These are phyloP conservation scores for Globisporangium camurandrum DNA, from an alignment of 352 stramenopile genomes.

Conservation along the genomic window DNA sequence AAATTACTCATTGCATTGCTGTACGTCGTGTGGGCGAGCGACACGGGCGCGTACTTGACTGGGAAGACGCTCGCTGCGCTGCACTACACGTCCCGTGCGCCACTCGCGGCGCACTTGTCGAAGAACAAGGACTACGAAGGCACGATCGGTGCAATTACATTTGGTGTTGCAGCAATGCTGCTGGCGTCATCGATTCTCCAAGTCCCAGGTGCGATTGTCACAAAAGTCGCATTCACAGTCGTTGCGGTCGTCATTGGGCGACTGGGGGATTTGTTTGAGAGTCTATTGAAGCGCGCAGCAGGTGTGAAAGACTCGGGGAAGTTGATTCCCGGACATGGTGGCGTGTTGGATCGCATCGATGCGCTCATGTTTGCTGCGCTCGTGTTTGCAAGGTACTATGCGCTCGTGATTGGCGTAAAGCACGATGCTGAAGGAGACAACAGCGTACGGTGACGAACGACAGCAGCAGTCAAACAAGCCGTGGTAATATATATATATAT, in stretches of 20 bases:
- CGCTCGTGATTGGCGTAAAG: conserved; percentile 20
- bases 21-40: conserved; percentile 71
- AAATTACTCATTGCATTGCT: conserved; percentile 63
- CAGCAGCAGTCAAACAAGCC: conserved; percentile 29
- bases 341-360: conserved; percentile 94
- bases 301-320: conserved; percentile 94
- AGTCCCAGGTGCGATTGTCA: conserved; percentile 68
- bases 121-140: conserved; percentile 97
- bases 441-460: too few relatives aligned
- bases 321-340: conserved; percentile 94
- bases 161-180: conserved; percentile 83
- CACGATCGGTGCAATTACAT: conserved; percentile 82
- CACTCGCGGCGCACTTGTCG: conserved; percentile 82
- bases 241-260: conserved; percentile 90
- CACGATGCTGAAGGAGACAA: too few relatives aligned
- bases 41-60: conserved; percentile 92
- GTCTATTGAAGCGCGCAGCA: conserved; percentile 92
- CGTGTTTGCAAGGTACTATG: conserved; percentile 61
- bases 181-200: conserved; percentile 66
- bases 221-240: conserved; percentile 80
- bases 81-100: conserved; percentile 78
- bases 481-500: conserved; percentile 16
- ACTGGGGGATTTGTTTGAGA: conserved; percentile 93
- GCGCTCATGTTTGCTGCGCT: conserved; percentile 89
- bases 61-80: conserved; percentile 85